Percentiles rank a stretch among this genome's conserved stretches.
Conservation (phyloP, 345 rosid species). For the Eucalyptus brandiana region DNA sequence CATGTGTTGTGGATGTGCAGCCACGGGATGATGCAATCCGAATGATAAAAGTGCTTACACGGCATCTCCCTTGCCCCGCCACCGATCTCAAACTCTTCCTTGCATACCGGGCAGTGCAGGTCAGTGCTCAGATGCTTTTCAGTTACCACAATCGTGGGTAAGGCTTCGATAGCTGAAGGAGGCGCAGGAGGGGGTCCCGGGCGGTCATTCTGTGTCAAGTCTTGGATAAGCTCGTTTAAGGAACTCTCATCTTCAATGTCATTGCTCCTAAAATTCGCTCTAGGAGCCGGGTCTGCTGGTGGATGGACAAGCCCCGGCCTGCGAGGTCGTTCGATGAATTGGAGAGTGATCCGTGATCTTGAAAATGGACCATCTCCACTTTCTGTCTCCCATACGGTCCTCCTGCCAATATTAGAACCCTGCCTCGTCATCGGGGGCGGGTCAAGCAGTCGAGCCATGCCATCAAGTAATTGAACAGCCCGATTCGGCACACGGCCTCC, state of each 20-base stretch:
- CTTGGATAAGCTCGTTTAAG: not conserved
- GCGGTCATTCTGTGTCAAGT: slow-evolving; percentile 2
- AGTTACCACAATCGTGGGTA: slow-evolving; percentile 19
- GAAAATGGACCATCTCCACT: not conserved
- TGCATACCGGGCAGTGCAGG: slow-evolving; percentile 58
- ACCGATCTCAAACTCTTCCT: slow-evolving; percentile 52
- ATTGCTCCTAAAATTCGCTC: not conserved
- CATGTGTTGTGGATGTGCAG: slow-evolving; percentile 56
- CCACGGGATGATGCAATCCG: slow-evolving; percentile 68
- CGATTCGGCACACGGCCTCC: not conserved
- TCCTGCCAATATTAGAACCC: not conserved
- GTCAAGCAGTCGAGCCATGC: slow-evolving; percentile 6
- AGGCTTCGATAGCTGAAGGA: slow-evolving; percentile 31
- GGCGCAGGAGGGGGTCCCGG: slow-evolving; percentile 42
- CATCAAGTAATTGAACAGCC: not conserved
- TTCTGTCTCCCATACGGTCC: slow-evolving; percentile 22
- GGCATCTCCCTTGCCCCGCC: slow-evolving; percentile 41
- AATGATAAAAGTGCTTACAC: slow-evolving; percentile 66
- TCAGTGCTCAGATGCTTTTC: slow-evolving; percentile 14
- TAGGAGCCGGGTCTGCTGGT: not conserved
- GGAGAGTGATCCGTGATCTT: slow-evolving; percentile 51
- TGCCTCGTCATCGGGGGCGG: not conserved
- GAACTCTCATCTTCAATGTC: not conserved
- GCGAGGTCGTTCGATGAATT: slow-evolving; percentile 9
- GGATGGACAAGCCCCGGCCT: not conserved